Percentiles rank a stretch among this genome's conserved stretches.
Evolutionary conservation across 352 stramenopile genomes (phyloP).

Genomic region (Achlya hypogyna): DNA sequence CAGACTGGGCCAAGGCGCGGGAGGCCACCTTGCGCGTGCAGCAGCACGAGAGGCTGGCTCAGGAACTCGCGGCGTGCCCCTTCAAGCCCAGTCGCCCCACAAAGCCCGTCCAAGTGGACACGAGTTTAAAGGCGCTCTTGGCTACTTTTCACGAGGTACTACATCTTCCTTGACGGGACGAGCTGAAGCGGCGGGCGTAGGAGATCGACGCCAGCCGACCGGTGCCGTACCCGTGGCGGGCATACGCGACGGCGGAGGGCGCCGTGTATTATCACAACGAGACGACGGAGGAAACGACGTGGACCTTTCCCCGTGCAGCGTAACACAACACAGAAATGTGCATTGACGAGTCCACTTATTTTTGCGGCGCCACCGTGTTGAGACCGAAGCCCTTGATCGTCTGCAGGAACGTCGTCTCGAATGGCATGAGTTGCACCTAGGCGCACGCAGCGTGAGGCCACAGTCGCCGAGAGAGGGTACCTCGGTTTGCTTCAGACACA

Average conservation of each 20-base stretch:
- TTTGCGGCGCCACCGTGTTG: constrained; percentile 22
- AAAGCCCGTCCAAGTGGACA: background rate
- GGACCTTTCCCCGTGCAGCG: constrained; percentile 19
- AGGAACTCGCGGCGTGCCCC: constrained; percentile 1
- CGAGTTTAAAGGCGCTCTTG: background rate
- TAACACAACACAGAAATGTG: background rate
- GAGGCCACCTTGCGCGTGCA: background rate
- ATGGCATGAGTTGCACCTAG: constrained; percentile 24
- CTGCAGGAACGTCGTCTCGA: constrained; percentile 27
- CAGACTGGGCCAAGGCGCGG: background rate
- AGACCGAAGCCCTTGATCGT: constrained; percentile 24
- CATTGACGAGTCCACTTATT: background rate
- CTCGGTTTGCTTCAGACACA: constrained; percentile 17
- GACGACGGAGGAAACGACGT: constrained; percentile 15
- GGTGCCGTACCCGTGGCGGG: constrained; percentile 19
- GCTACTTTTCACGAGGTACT: background rate
- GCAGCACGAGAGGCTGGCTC: background rate
- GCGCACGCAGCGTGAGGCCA: background rate
- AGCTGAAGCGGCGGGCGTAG: background rate
- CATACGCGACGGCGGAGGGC: constrained; percentile 18
- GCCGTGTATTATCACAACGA: constrained; percentile 25
- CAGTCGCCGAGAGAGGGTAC: background rate
- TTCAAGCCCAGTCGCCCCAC: background rate
- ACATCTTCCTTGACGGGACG: background rate
- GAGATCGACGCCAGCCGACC: background rate